Conservation (phyloP, 805 yeast species). For the Metschnikowia amazonensis region DNA sequence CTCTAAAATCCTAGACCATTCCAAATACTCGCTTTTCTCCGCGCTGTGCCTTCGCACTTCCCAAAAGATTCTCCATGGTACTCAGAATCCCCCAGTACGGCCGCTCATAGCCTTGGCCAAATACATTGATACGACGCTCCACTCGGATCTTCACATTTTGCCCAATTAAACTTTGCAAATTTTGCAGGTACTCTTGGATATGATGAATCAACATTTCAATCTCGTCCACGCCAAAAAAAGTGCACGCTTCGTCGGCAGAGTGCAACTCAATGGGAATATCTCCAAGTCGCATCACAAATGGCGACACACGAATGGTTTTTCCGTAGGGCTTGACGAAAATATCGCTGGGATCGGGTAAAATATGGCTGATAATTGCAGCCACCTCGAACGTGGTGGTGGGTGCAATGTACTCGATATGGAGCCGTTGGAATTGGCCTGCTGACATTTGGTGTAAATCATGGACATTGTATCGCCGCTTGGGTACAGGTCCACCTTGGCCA, state of each 20-base stretch:
- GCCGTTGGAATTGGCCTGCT: background rate
- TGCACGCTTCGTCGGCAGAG: conserved; percentile 12
- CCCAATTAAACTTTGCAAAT: conserved; percentile 3
- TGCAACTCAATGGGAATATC: conserved; percentile 8
- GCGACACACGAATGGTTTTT: conserved; percentile 16
- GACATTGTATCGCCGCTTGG: background rate
- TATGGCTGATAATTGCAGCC: background rate
- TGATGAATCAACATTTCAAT: conserved; percentile 15
- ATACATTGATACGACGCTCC: background rate
- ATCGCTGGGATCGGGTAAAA: conserved; percentile 10
- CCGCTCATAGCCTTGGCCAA: conserved; percentile 6
- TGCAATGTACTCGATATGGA: background rate
- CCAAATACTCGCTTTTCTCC: too few relatives aligned
- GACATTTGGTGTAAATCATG: background rate
- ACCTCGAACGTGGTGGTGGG: conserved; percentile 7
- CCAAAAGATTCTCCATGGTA: background rate
- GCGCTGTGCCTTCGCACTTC: too few relatives aligned
- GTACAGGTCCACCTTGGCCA: background rate
- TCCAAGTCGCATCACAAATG: conserved; percentile 8
- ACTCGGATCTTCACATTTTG: conserved; percentile 2
- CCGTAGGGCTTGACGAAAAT: conserved; percentile 15
- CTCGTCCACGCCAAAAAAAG: conserved; percentile 15
- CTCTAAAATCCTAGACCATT: too few relatives aligned
- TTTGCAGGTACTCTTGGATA: conserved; percentile 1
- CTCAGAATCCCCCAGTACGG: conserved; percentile 13